phyloP scores from a whole-genome alignment of 139 green algal species.

The Diplosphaera chodatii region DNA sequence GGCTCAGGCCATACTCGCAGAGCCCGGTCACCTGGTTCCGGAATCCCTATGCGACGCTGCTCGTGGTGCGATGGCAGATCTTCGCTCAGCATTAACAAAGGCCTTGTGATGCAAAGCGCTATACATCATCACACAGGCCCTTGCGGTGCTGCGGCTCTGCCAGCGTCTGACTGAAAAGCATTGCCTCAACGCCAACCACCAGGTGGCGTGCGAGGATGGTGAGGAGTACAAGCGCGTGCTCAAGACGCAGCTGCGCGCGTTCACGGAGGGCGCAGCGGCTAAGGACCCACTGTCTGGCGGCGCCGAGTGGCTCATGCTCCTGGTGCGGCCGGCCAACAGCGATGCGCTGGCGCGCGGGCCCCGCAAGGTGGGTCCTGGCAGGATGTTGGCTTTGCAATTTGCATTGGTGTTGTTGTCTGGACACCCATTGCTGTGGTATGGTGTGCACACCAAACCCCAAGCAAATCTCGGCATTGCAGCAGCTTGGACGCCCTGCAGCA shows the following conservation, averaged over 20 bases:
- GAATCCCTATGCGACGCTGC: constrained; percentile 57
- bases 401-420: too few relatives aligned
- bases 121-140: too few relatives aligned
- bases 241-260: constrained; percentile 27
- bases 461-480: too few relatives aligned
- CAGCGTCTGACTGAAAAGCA: too few relatives aligned
- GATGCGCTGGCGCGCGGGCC: constrained; percentile 30
- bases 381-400: too few relatives aligned
- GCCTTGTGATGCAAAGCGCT: too few relatives aligned
- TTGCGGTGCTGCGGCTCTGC: too few relatives aligned
- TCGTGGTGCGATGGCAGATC: constrained; percentile 43
- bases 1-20: constrained; percentile 49
- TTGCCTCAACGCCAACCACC: too few relatives aligned
- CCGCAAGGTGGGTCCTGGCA: constrained; percentile 35
- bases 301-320: constrained; percentile 60
- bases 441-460: too few relatives aligned
- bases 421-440: too few relatives aligned
- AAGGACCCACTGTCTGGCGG: constrained; percentile 20
- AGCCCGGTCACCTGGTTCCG: constrained; percentile 73
- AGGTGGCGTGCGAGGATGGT: constrained; percentile 57
- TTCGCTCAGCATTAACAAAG: too few relatives aligned
- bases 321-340: constrained; percentile 38
- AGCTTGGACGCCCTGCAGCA: too few relatives aligned
- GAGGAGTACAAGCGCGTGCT: constrained; percentile 65
- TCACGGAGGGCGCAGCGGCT: constrained; percentile 44